Evolutionary conservation across 768 basidiomycete species (phyloP).

Genomic region (Symmetrospora coprosmae): DNA sequence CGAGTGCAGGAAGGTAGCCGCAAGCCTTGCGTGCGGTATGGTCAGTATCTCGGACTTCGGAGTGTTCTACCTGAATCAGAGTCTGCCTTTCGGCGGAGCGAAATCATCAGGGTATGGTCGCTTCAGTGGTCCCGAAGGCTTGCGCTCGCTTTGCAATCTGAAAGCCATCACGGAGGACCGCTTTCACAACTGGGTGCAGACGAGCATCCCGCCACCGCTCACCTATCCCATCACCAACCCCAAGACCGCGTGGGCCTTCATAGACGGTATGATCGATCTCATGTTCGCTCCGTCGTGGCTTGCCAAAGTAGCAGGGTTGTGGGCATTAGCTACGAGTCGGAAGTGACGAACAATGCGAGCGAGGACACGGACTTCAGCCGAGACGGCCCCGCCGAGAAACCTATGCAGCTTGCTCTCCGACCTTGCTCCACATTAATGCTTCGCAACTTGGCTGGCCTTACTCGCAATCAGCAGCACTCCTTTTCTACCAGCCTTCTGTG

Average conservation of each 20-base stretch:
- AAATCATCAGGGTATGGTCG: slow-evolving; percentile 87
- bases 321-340: background rate
- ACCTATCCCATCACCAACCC: slow-evolving; percentile 59
- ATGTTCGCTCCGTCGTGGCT: background rate
- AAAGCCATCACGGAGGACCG: slow-evolving; percentile 79
- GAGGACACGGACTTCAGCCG: too few relatives aligned
- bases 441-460: too few relatives aligned
- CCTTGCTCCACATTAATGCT: too few relatives aligned
- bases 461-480: too few relatives aligned
- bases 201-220: slow-evolving; percentile 66
- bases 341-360: too few relatives aligned
- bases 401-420: too few relatives aligned
- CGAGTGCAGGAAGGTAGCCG: slow-evolving; percentile 64
- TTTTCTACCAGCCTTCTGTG: too few relatives aligned
- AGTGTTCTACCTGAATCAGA: slow-evolving; percentile 75
- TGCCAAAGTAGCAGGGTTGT: background rate
- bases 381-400: too few relatives aligned
- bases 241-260: background rate
- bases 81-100: slow-evolving; percentile 84
- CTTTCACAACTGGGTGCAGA: slow-evolving; percentile 69
- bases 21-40: slow-evolving; percentile 81
- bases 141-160: slow-evolving; percentile 69
- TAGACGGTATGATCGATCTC: background rate
- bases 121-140: slow-evolving; percentile 87
- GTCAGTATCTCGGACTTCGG: slow-evolving; percentile 92